Conservation (phyloP, 2,329 filamentous ascomycete species). For the Verticillium nonalfalfae region DNA sequence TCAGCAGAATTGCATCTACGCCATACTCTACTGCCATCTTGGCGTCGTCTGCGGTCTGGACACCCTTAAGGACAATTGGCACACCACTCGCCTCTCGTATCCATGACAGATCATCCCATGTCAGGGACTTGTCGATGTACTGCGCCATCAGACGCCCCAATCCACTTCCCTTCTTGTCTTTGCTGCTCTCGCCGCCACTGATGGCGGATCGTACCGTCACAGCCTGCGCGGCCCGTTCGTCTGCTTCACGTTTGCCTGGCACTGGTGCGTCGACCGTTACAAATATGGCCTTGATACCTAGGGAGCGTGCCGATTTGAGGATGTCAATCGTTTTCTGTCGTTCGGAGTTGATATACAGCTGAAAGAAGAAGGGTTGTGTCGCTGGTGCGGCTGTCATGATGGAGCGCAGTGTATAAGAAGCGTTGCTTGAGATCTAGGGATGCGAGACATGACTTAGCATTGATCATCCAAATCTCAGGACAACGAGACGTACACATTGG, state of each 20-base stretch:
- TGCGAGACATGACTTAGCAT: neutral
- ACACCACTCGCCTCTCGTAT: constrained; percentile 47
- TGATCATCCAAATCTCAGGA: fast-evolving
- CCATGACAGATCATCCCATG: constrained; percentile 62
- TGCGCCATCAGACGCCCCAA: constrained; percentile 43
- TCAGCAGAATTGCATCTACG: constrained; percentile 61
- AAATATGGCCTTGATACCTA: constrained; percentile 44
- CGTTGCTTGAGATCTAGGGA: constrained; percentile 40
- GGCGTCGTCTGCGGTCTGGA: constrained; percentile 63
- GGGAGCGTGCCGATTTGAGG: constrained; percentile 27
- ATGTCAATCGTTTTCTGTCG: constrained; percentile 39
- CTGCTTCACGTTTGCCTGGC: constrained; percentile 48
- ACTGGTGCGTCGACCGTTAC: constrained; percentile 52
- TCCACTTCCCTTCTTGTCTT: constrained; percentile 46
- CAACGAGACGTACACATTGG: constrained; percentile 30
- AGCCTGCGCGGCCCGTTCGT: constrained; percentile 42
- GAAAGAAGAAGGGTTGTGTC: constrained; percentile 40
- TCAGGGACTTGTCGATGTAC: constrained; percentile 43
- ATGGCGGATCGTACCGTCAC: constrained; percentile 31
- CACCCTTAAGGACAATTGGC: constrained; percentile 60
- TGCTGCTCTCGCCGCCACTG: constrained; percentile 33
- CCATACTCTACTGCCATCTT: constrained; percentile 51
- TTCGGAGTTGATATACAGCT: constrained; percentile 48
- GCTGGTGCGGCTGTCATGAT: constrained; percentile 28
- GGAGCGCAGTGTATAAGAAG: constrained; percentile 38